phyloP scores from a whole-genome alignment of 1,284 basidiomycete species.

The Inonotus obliquus region DNA sequence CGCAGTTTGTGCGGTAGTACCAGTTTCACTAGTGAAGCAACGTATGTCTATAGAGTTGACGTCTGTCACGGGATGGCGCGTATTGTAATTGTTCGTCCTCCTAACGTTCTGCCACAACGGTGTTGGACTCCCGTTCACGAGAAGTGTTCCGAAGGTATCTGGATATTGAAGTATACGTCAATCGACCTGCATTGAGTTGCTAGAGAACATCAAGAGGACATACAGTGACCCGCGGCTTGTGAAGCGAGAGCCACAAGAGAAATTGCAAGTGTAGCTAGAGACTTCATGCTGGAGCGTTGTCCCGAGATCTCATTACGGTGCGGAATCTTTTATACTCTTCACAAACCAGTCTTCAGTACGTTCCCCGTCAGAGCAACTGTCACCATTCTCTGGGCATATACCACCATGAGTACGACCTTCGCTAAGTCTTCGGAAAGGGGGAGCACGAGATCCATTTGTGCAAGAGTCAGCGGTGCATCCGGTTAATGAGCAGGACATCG shows the following conservation, averaged over 20 bases:
- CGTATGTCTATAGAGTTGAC: constrained; percentile 35
- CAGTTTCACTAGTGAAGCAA: constrained; percentile 35
- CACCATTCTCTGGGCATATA: background rate
- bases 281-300: constrained; percentile 7
- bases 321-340: background rate
- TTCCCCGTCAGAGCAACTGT: background rate
- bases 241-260: constrained; percentile 2
- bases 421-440: background rate
- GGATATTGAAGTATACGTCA: background rate
- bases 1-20: constrained; percentile 31
- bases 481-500: background rate
- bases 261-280: constrained; percentile 2
- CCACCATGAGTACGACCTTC: background rate
- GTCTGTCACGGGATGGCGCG: constrained; percentile 34
- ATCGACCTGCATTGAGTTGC: background rate
- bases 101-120: constrained; percentile 38
- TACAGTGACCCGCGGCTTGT: constrained; percentile 16
- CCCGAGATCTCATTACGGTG: background rate
- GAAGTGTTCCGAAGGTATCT: constrained; percentile 40
- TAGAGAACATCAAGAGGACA: background rate
- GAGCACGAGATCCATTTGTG: background rate
- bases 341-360: background rate
- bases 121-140: constrained; percentile 34
- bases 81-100: constrained; percentile 41
- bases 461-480: background rate